Conservation (phyloP, 495 filamentous ascomycete genomes). For the Chaetomium cochliodes region DNA sequence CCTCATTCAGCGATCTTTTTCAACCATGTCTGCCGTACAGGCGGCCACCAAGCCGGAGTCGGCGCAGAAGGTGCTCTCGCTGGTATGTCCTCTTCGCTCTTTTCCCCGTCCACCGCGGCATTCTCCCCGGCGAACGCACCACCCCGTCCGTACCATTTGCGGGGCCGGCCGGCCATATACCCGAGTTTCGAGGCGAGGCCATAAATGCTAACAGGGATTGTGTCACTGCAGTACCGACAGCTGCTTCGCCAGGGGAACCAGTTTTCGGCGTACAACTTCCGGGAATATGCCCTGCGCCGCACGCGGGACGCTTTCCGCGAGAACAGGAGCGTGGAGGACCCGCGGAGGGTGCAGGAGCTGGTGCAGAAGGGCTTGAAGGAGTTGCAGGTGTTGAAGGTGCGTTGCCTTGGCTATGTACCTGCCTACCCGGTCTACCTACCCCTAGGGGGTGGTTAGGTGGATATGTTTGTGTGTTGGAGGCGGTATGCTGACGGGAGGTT, state of each 20-base stretch:
- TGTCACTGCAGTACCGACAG: slow-evolving; percentile 72
- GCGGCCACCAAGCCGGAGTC: slow-evolving; percentile 57
- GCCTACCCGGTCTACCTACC: neutral
- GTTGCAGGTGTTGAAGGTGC: slow-evolving; percentile 87
- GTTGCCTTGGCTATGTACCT: slow-evolving; percentile 26
- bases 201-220: neutral
- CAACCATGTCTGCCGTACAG: slow-evolving; percentile 47
- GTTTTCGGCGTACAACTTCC: slow-evolving; percentile 94
- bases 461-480: neutral
- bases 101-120: neutral
- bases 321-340: slow-evolving; percentile 65
- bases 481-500: slow-evolving; percentile 11
- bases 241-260: slow-evolving; percentile 81
- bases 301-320: slow-evolving; percentile 87
- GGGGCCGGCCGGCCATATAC: too few relatives aligned
- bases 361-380: slow-evolving; percentile 86
- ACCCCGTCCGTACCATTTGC: neutral
- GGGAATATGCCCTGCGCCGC: slow-evolving; percentile 89
- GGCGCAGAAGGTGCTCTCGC: slow-evolving; percentile 68
- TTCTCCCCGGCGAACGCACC: neutral
- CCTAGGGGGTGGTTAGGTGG: neutral
- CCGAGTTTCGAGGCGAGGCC: neutral
- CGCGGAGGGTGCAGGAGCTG: slow-evolving; percentile 75
- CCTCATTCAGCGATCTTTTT: neutral
- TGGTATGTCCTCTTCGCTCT: slow-evolving; percentile 51